These are phyloP conservation scores for Cystobasidium pallidum DNA, from an alignment of 1,284 basidiomycete genomes.

Conservation along the genomic window DNA sequence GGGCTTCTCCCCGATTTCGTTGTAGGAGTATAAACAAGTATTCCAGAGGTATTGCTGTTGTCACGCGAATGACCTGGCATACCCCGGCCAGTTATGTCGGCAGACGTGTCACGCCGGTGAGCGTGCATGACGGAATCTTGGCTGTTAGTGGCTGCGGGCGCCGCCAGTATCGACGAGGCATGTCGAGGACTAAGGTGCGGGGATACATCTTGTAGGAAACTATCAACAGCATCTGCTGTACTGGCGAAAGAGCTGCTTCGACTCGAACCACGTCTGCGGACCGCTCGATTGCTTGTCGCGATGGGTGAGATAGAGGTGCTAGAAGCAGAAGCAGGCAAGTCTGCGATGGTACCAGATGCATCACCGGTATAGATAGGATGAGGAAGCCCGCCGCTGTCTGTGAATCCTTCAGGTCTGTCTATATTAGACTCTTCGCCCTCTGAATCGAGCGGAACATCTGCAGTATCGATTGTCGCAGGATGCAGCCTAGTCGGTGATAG, in stretches of 20 bases:
- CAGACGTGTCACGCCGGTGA: neutral
- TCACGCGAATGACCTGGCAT: constrained; percentile 1
- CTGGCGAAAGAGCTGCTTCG: constrained; percentile 23
- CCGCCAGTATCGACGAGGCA: neutral
- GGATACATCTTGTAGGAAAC: neutral
- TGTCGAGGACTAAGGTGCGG: constrained; percentile 13
- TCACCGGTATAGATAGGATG: neutral
- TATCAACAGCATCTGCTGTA: neutral
- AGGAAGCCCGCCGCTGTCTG: neutral
- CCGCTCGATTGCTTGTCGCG: neutral
- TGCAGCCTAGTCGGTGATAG: constrained; percentile 5
- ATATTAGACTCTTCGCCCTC: neutral
- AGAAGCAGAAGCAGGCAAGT: constrained; percentile 9
- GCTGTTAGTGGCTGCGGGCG: neutral
- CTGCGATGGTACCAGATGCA: neutral
- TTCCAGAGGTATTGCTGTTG: neutral
- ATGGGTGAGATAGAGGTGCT: constrained; percentile 23
- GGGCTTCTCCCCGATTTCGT: neutral
- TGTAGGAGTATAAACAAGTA: neutral
- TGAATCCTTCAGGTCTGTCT: neutral
- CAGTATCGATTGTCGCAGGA: constrained; percentile 1
- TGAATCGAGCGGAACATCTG: neutral
- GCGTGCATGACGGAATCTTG: neutral
- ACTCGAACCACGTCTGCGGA: constrained; percentile 13
- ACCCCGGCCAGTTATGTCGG: constrained; percentile 5